Percentiles rank a stretch among this genome's conserved stretches.
Evolutionary conservation across 2,329 filamentous ascomycete genomes (phyloP).

Genomic region (Pyrenophora seminiperda): DNA sequence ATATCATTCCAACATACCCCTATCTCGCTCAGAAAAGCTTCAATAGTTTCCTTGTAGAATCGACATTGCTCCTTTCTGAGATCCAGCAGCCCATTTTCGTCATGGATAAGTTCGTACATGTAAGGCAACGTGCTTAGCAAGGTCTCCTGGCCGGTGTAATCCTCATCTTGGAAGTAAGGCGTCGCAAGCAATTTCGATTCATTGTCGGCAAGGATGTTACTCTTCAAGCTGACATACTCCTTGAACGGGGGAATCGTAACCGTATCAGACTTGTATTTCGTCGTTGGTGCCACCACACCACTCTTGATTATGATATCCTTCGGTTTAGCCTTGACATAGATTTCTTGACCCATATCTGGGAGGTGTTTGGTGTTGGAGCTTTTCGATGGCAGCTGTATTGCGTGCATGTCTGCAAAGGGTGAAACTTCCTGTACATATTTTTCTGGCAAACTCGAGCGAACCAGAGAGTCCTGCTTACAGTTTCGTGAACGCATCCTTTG

Average conservation of each 20-base stretch:
- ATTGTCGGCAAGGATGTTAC: constrained; percentile 52
- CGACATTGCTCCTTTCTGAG: constrained; percentile 44
- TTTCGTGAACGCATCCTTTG: constrained; percentile 18
- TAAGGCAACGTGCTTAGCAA: constrained; percentile 36
- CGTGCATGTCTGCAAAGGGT: constrained; percentile 30
- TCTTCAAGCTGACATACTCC: constrained; percentile 50
- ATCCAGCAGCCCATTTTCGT: constrained; percentile 35
- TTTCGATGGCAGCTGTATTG: constrained; percentile 20
- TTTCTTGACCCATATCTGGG: constrained; percentile 22
- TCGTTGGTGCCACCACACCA: constrained; percentile 15
- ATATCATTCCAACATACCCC: constrained; percentile 46
- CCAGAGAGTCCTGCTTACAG: background rate
- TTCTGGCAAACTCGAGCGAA: constrained; percentile 3
- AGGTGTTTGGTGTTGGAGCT: background rate
- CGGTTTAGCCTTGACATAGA: constrained; percentile 18
- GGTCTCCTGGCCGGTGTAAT: constrained; percentile 17
- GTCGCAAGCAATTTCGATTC: constrained; percentile 48
- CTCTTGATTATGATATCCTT: constrained; percentile 16
- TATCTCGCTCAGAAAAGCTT: constrained; percentile 44
- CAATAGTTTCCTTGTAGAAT: constrained; percentile 42
- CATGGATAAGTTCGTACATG: constrained; percentile 35
- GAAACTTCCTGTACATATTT: constrained; percentile 26
- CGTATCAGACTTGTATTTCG: constrained; percentile 22
- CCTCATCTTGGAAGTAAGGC: constrained; percentile 40
- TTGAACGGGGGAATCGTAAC: constrained; percentile 46